Conservation (phyloP, 2,329 filamentous ascomycete genomes). For the Exophiala sp. region DNA sequence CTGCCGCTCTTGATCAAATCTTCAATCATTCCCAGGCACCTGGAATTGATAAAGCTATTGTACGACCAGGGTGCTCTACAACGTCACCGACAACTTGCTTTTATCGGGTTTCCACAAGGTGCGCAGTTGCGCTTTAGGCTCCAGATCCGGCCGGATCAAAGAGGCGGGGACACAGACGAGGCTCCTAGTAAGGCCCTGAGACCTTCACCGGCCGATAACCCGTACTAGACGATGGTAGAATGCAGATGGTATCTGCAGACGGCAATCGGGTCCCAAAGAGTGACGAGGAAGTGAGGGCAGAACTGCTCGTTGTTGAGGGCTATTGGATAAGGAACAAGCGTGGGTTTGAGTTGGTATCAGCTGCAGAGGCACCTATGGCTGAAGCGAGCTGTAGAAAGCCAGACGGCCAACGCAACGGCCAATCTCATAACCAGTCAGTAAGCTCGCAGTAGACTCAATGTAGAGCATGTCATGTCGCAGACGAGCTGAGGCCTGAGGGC, state of each 20-base stretch:
- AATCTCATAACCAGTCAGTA: slow-evolving; percentile 22
- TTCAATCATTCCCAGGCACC: no score
- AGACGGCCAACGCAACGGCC: slow-evolving; percentile 20
- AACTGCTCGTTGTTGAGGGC: slow-evolving; percentile 6
- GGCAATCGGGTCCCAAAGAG: slow-evolving; percentile 16
- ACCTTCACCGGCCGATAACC: background rate
- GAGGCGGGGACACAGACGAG: background rate
- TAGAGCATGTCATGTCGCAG: slow-evolving; percentile 1
- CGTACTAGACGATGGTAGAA: slow-evolving; percentile 1
- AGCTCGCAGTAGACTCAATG: slow-evolving; percentile 7
- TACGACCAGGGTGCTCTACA: no score
- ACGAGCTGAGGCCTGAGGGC: slow-evolving; percentile 4
- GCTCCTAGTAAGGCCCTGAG: no score
- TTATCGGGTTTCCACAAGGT: no score
- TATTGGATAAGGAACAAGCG: slow-evolving; percentile 13
- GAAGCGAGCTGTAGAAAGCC: slow-evolving; percentile 16
- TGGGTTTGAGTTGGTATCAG: slow-evolving; percentile 21
- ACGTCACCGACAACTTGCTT: no score
- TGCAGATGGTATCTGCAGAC: slow-evolving; percentile 10
- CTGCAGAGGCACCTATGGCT: slow-evolving; percentile 16
- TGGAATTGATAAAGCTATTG: no score
- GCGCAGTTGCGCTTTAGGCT: no score
- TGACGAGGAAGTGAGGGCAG: slow-evolving; percentile 5
- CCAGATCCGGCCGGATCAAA: no score
- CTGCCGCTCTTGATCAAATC: no score